Evolutionary conservation across 2,329 filamentous ascomycete species (phyloP), one percentile per base, ranked within the genome.

Genomic region (Xylariales sp.): DNA sequence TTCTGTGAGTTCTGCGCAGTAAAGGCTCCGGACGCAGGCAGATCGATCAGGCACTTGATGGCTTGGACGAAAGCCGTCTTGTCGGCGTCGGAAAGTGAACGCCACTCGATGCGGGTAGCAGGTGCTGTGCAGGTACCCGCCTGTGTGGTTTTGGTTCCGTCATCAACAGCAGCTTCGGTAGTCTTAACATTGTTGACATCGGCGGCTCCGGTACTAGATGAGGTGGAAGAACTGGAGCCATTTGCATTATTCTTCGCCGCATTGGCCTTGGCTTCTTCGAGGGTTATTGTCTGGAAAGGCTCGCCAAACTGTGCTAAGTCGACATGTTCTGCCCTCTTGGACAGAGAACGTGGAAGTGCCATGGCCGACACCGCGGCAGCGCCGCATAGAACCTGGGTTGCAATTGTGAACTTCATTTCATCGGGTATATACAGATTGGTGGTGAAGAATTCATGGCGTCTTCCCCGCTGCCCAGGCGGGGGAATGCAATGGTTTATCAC

Each of bases 41-140:
- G 54, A 40, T 46, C 46, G 44, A 62, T 52, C 21, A 65, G 48
- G 50, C 61, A 64, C 47, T 59, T 54, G 40, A 63, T 55, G 14
- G 54, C 60, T n/a, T 49, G 25, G 36, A 65, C 47, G 45, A 61
- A 65, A 25, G 52, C 51, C 9, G 48, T 51, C 38, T 54, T 55
- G 38, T 65, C 58, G 15, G 43, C 18, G 6, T 46, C 42, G 21
- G 48, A 50, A 43, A 63, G 55, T 33, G 53, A 60, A 8, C 55
- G 45, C 62, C 62, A 61, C 45, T 61, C 59, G 36, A 52, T 43
- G 11, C 58, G 59, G 35, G 56, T 42, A 8, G 45, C 33, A 7
- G 57, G 44, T 38, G 50, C 55, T 25, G 56, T 46, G 39, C 59
- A 61, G 29, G 52, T 54, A 7, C 36, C 45, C 15, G 33, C 43